Evolutionary conservation across 257 asterid species (phyloP), one percentile per base, ranked within the genome.

Genomic region (Prunella vulgaris): DNA sequence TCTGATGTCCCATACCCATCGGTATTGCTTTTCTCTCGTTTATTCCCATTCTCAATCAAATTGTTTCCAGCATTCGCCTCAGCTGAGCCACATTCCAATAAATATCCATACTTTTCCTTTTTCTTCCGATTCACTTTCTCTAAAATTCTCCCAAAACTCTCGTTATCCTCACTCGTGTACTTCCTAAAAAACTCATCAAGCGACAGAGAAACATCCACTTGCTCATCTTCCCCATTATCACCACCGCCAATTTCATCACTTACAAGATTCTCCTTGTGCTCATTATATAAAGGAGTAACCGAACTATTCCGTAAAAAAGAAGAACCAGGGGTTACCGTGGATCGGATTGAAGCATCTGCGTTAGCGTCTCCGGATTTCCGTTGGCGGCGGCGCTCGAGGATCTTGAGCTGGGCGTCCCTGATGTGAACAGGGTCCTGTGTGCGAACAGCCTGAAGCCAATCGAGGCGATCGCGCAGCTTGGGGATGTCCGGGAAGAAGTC

Each of bases 121-220:
- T 78, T 87, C 85, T 85, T 90, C 72, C 92, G 77, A 74, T 89
- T 86, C 27, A 76, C 96, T 69, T 81, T 93, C 71, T 88, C 99
- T 38, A 93, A 54, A 40, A 90, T 76, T 64, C 78, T 85, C 2
- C 82, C 71, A 60, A 93, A 93, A 65, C 96, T 93, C 81, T 88
- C 97, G 7, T 90, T 93, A 65, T 93, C 99, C 88, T 93, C 99
- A 60, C 99, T 93, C 38, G 96, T 93, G 77, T 87, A 90, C 88
- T 85, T 87, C 66, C 90, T 82, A 64, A 83, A 87, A 38, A 93
- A 93, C 46, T 84, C 84, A 71, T 90, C 99, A 44, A 90, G 84
- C 4, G 91, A 53, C 85, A 90, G 30, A 0, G 89, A 76, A 69
- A 20, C 79, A 74, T 88, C 95, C 28, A 82, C 84, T 15, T 69